Evolutionary conservation across 371 early-diverging fungal genomes (phyloP).

Genomic region (Phascolomyces articulosus): DNA sequence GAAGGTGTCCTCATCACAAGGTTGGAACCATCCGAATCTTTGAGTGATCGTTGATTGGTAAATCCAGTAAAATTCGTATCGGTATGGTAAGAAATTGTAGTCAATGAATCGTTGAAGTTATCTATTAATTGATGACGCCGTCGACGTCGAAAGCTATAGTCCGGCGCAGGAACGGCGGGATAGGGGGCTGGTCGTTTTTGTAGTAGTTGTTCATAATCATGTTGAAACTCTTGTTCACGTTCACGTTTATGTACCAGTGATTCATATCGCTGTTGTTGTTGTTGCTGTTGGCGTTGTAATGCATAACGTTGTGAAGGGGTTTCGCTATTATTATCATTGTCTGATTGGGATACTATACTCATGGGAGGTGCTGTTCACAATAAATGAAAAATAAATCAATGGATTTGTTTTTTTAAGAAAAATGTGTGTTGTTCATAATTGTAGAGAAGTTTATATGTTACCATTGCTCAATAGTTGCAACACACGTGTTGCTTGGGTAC

Average conservation of each 20-base stretch:
- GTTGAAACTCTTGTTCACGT: neutral
- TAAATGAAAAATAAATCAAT: no score
- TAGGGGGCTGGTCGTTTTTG: neutral
- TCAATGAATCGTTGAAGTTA: conserved; percentile 6
- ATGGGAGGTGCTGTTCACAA: neutral
- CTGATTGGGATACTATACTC: no score
- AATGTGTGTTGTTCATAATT: no score
- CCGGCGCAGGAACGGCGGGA: neutral
- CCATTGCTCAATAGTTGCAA: neutral
- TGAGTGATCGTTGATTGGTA: neutral
- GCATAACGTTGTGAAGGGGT: neutral
- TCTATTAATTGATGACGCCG: conserved; percentile 6
- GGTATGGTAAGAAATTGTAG: conserved; percentile 7
- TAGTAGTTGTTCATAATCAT: neutral
- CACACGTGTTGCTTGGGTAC: neutral
- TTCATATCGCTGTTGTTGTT: neutral
- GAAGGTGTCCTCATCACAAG: no score
- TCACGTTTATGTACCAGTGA: neutral
- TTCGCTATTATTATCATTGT: neutral
- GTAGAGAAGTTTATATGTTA: no score
- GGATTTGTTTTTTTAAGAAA: no score
- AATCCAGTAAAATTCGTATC: conserved; percentile 20
- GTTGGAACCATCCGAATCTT: neutral
- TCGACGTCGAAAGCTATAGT: conserved; percentile 14
- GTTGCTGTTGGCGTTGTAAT: neutral